A percentile compares a stretch with the other conserved stretches of the same genome.
Conservation (phyloP, 768 basidiomycete genomes). For the Lactarius vividus region DNA sequence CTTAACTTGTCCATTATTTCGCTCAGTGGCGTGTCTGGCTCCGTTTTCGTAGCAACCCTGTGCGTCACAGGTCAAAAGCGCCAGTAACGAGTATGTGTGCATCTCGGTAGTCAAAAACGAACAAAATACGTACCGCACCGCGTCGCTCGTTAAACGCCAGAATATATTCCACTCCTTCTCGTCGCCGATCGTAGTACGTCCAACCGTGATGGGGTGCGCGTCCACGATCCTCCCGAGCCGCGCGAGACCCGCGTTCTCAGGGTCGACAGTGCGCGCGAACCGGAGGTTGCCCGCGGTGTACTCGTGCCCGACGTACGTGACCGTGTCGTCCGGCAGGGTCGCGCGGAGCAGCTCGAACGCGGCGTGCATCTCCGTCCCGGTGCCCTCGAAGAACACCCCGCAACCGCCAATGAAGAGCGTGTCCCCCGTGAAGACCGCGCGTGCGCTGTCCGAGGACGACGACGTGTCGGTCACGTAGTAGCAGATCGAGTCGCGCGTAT, state of each 20-base stretch:
- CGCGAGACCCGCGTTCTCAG: constrained; percentile 58
- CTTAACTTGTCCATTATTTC: constrained; percentile 73
- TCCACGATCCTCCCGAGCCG: constrained; percentile 57
- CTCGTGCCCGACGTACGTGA: constrained; percentile 89
- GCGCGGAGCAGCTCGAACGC: constrained; percentile 68
- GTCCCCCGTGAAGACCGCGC: constrained; percentile 91
- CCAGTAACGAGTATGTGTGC: not conserved
- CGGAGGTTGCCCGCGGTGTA: constrained; percentile 75
- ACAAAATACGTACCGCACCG: constrained; percentile 53
- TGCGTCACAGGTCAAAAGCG: not conserved
- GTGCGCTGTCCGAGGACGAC: constrained; percentile 43
- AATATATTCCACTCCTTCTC: constrained; percentile 97
- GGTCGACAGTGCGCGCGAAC: constrained; percentile 66
- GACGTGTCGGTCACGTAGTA: constrained; percentile 60
- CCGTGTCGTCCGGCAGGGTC: constrained; percentile 72
- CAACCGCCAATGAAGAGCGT: constrained; percentile 88
- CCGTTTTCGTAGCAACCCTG: constrained; percentile 51
- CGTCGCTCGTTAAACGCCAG: constrained; percentile 68
- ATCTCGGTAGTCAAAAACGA: not conserved
- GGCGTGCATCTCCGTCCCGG: constrained; percentile 72
- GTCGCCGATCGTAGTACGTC: constrained; percentile 85
- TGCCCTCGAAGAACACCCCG: constrained; percentile 94
- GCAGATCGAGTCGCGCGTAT: constrained; percentile 96
- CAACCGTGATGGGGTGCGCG: constrained; percentile 64
- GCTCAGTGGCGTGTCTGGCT: constrained; percentile 44